Evolutionary conservation across 768 basidiomycete genomes (phyloP), one percentile per base, ranked within the genome.

Genomic region (Kwoniella shandongensis): DNA sequence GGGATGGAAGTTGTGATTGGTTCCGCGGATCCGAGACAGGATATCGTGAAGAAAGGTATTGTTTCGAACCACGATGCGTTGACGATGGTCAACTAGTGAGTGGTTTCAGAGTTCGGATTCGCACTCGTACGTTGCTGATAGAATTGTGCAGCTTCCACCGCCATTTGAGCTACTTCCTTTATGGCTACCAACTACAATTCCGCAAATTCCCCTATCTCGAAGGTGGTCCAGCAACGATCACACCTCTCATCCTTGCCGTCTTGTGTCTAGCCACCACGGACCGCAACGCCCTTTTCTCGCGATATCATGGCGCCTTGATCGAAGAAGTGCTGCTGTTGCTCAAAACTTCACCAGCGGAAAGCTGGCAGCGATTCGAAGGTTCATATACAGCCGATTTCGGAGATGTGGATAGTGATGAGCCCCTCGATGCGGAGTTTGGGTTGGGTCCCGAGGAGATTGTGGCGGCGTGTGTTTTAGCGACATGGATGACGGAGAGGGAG

Each of bases 371-470:
- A 15, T 46, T 56, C 38, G 41, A 59, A 59, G 54, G 48, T 20
- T 23, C 20, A 6, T 49, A 62, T 36, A 44, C 44, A 13, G 36
- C 50, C 15, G 51, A 62, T 44, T 51, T 32, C n/a, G 57, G 44
- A 10, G 45, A 35, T 48, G 30, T 46, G 22, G 51, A 44, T 27
- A 62, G 51, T 13, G 61, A 59, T 39, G 63, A 63, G 13, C 35
- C 57, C 10, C 53, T 69, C 12, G 70, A 72, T 55, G 60, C 67
- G 10, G 70, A 72, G 47, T 48, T 72, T 42, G 70, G 67, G 6
- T 56, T 72, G 20, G 70, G 70, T 0, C 70, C 70, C 17, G 70
- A 72, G 44, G 70, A 72, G 55, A 72, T 72, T 50, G 62, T 69
- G 5, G 67, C 48, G 7, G 60, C 62, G 3, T 60, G 51, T 38